Evolutionary conservation across 371 early-diverging fungal species (phyloP).

Genomic region (Apophysomyces ossiformis): DNA sequence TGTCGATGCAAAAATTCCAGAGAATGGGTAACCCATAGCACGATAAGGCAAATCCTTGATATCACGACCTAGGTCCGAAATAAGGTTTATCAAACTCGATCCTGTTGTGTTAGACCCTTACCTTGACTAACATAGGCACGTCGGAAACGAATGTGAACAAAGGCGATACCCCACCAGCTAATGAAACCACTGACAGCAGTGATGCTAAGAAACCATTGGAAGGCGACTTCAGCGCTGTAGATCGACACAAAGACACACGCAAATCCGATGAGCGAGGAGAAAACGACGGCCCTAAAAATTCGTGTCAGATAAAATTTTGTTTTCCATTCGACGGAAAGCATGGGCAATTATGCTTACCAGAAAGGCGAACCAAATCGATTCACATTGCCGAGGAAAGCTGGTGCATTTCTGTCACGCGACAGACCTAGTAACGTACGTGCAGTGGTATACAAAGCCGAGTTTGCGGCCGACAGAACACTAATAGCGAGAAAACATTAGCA

Average conservation of each 20-base stretch:
- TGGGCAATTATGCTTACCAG: constrained; percentile 15
- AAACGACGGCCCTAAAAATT: constrained; percentile 41
- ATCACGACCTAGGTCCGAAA: constrained; percentile 26
- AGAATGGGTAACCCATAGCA: constrained; percentile 72
- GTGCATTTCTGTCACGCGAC: constrained; percentile 70
- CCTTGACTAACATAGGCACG: constrained; percentile 78
- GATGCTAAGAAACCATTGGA: constrained; percentile 74
- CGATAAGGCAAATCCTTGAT: constrained; percentile 74
- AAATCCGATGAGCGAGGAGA: constrained; percentile 64
- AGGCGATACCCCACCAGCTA: constrained; percentile 75
- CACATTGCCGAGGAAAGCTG: constrained; percentile 54
- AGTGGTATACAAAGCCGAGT: constrained; percentile 73
- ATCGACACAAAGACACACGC: constrained; percentile 56
- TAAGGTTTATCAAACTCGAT: neutral
- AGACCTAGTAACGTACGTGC: constrained; percentile 70
- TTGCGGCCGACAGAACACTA: constrained; percentile 72
- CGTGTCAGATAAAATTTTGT: neutral
- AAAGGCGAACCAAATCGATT: constrained; percentile 64
- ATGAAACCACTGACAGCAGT: constrained; percentile 78
- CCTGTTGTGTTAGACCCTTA: neutral
- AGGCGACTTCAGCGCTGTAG: constrained; percentile 63
- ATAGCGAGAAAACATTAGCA: neutral
- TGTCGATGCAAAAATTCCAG: constrained; percentile 53
- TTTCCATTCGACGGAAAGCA: neutral
- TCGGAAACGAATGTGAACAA: constrained; percentile 85